These are phyloP conservation scores for Neurospora tetrasperma DNA, from an alignment of 495 filamentous ascomycete genomes.

Conservation along the genomic window DNA sequence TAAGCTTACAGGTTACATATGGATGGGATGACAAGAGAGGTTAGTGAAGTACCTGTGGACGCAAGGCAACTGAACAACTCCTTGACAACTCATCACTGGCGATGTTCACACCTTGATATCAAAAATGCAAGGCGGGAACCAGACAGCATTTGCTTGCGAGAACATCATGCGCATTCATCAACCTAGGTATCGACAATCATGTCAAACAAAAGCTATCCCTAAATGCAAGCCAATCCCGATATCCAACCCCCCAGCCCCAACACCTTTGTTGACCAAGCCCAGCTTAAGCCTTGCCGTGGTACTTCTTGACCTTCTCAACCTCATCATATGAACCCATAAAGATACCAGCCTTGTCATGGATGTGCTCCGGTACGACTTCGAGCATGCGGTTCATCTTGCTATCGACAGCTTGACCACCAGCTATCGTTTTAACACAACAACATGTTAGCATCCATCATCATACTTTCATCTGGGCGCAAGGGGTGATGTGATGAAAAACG, in stretches of 20 bases:
- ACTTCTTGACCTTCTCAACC: conserved; percentile 85
- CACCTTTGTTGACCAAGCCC: background rate
- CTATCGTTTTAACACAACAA: conserved; percentile 23
- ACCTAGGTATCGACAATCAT: background rate
- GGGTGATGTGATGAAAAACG: background rate
- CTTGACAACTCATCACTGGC: no score
- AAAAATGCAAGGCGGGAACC: background rate
- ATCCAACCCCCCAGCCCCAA: background rate
- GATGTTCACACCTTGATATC: no score
- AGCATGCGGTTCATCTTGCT: conserved; percentile 84
- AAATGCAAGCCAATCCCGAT: background rate
- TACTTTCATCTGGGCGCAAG: background rate
- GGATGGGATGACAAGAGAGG: background rate
- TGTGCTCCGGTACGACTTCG: conserved; percentile 79
- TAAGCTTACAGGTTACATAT: background rate
- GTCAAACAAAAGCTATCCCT: background rate
- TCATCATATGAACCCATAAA: conserved; percentile 93
- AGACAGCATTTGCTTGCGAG: background rate
- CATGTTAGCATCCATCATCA: conserved; percentile 11
- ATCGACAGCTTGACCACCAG: conserved; percentile 85
- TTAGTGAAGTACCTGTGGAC: background rate
- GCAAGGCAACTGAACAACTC: no score
- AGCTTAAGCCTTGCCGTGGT: conserved; percentile 19
- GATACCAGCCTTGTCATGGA: conserved; percentile 92
- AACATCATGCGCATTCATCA: background rate